Conservation (phyloP, 345 rosid genomes). For the Draba incana region DNA sequence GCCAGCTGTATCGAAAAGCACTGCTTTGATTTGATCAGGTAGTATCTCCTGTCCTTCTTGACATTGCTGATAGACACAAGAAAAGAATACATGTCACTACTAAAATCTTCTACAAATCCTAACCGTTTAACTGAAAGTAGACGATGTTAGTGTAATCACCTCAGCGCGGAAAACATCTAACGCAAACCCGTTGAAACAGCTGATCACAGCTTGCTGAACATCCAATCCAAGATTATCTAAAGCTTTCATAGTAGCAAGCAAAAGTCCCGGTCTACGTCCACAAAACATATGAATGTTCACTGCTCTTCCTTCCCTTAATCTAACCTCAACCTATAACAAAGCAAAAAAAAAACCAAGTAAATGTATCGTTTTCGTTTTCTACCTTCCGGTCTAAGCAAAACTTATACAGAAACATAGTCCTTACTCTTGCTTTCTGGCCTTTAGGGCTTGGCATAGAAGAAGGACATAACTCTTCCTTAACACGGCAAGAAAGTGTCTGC, state of each 20-base stretch:
- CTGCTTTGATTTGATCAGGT: conserved; percentile 94
- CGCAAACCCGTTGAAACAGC: conserved; percentile 96
- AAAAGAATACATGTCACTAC: neutral
- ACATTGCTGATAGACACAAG: conserved; percentile 64
- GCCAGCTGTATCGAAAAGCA: conserved; percentile 86
- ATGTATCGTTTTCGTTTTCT: neutral
- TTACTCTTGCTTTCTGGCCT: conserved; percentile 85
- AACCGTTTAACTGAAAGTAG: neutral
- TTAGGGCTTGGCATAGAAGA: conserved; percentile 73
- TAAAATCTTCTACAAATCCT: neutral
- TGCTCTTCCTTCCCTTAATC: conserved; percentile 91
- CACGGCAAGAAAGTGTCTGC: conserved; percentile 67
- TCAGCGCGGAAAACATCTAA: conserved; percentile 95
- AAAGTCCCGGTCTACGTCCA: conserved; percentile 86
- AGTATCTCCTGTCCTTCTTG: conserved; percentile 79
- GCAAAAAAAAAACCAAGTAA: neutral
- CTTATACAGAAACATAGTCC: neutral
- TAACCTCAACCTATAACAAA: conserved; percentile 79
- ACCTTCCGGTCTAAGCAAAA: neutral
- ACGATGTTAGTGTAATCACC: conserved; percentile 43
- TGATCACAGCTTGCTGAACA: conserved; percentile 94
- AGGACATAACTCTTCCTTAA: conserved; percentile 82
- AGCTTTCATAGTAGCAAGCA: conserved; percentile 91
- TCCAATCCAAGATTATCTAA: conserved; percentile 91
- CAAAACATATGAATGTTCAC: conserved; percentile 99